These are phyloP conservation scores for Xanthoparmelia taractica DNA, from an alignment of 495 filamentous ascomycete species.

Conservation along the genomic window DNA sequence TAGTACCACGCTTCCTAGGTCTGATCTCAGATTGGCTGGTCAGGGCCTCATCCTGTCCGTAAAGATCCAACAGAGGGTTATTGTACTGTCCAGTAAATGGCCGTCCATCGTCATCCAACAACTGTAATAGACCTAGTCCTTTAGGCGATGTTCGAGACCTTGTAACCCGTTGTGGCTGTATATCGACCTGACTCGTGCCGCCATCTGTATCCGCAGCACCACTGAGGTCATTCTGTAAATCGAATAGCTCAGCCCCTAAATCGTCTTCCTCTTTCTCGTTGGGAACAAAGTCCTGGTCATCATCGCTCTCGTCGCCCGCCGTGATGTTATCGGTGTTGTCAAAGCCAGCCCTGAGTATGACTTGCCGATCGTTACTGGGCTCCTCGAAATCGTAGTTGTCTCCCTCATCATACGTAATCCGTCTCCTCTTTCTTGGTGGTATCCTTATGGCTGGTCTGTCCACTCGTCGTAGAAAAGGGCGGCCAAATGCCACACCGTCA, in stretches of 20 bases:
- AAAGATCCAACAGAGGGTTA: conserved; percentile 28
- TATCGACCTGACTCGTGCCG: conserved; percentile 4
- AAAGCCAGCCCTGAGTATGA: conserved; percentile 22
- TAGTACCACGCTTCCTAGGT: conserved; percentile 9
- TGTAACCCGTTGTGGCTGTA: not conserved
- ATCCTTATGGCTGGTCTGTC: conserved; percentile 64
- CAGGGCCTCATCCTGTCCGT: conserved; percentile 17
- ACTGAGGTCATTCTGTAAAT: conserved; percentile 35
- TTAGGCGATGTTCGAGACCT: conserved; percentile 13
- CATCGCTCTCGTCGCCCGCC: conserved; percentile 32
- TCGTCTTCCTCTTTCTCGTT: conserved; percentile 38
- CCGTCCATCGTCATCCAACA: conserved; percentile 31
- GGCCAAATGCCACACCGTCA: conserved; percentile 84
- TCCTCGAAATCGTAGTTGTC: conserved; percentile 30
- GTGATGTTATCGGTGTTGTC: conserved; percentile 24
- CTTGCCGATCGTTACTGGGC: conserved; percentile 15
- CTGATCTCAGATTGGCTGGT: conserved; percentile 13
- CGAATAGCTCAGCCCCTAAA: conserved; percentile 38
- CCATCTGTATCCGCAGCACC: conserved; percentile 10
- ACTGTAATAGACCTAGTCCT: conserved; percentile 19
- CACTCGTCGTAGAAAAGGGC: conserved; percentile 52
- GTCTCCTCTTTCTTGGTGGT: conserved; percentile 65
- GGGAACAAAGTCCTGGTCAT: conserved; percentile 32
- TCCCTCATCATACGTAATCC: conserved; percentile 40
- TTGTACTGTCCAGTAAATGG: conserved; percentile 29